phyloP scores from a whole-genome alignment of 768 basidiomycete genomes.

The Terana coerulea region DNA sequence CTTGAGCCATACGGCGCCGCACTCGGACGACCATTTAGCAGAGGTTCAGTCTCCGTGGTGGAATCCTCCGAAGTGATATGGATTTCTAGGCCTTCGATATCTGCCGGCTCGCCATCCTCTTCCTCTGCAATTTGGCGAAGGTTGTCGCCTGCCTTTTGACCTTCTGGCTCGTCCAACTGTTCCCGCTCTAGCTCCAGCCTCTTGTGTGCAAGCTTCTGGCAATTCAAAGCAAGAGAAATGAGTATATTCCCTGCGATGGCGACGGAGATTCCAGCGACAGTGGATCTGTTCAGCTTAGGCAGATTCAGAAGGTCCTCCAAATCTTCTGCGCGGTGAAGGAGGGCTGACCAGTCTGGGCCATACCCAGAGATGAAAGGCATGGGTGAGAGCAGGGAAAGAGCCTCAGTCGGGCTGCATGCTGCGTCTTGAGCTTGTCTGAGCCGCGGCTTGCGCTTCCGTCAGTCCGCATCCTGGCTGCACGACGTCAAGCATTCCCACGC shows the following conservation, averaged over 20 bases:
- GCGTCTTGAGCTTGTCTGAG: neutral
- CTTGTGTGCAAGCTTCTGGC: conserved; percentile 89
- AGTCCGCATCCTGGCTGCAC: neutral
- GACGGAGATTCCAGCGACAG: conserved; percentile 75
- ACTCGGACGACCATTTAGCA: no score
- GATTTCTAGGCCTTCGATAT: no score
- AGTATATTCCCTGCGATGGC: conserved; percentile 84
- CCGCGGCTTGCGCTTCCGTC: neutral
- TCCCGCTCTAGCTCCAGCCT: conserved; percentile 52
- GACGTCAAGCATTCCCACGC: conserved; percentile 8
- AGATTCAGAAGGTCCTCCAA: conserved; percentile 33
- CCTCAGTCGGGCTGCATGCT: neutral
- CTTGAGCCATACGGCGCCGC: no score
- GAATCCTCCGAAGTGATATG: neutral
- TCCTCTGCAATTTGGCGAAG: conserved; percentile 6
- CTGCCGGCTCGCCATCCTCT: neutral
- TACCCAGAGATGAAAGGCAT: neutral
- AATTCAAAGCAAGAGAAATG: conserved; percentile 86
- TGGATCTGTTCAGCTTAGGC: conserved; percentile 51
- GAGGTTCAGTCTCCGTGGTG: conserved; percentile 5
- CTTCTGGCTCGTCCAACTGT: conserved; percentile 5
- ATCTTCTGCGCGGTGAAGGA: conserved; percentile 9
- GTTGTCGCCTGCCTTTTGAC: neutral
- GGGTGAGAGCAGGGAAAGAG: neutral
- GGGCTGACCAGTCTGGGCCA: neutral